These are phyloP conservation scores for Kokia cookei DNA, from an alignment of 441 rosid species.

Conservation along the genomic window DNA sequence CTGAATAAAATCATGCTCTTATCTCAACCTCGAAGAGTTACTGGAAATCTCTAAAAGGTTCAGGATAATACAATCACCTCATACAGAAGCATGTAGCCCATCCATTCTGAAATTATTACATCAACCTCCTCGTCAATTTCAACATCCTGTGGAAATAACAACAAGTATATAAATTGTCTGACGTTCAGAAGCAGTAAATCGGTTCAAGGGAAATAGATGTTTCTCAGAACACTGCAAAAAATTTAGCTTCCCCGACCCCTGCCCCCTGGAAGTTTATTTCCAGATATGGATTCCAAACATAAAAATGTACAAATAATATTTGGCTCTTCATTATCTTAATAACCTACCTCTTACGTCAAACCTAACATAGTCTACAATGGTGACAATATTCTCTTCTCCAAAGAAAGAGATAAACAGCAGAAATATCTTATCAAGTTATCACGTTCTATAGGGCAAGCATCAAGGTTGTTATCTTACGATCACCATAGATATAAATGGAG, in stretches of 20 bases:
- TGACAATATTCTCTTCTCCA: background rate
- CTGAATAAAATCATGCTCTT: background rate
- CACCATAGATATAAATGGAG: background rate
- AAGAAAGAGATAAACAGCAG: background rate
- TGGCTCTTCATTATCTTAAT: background rate
- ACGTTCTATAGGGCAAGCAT: background rate
- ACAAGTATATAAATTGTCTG: background rate
- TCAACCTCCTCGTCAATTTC: conserved; percentile 92
- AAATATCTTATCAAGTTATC: background rate
- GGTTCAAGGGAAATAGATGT: background rate
- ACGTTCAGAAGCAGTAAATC: background rate
- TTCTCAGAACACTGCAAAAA: background rate
- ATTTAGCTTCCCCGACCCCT: background rate
- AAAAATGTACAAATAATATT: background rate
- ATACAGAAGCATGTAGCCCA: conserved; percentile 98
- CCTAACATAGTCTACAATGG: background rate
- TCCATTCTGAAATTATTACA: conserved; percentile 96
- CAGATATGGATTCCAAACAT: background rate
- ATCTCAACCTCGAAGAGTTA: background rate
- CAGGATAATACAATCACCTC: conserved; percentile 49
- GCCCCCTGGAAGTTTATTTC: background rate
- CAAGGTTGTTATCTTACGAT: background rate
- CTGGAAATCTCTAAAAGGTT: background rate
- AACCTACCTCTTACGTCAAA: background rate
- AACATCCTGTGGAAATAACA: conserved; percentile 67